These are phyloP conservation scores for Rubia peregrina DNA, from an alignment of 305 asterid species.

Conservation along the genomic window DNA sequence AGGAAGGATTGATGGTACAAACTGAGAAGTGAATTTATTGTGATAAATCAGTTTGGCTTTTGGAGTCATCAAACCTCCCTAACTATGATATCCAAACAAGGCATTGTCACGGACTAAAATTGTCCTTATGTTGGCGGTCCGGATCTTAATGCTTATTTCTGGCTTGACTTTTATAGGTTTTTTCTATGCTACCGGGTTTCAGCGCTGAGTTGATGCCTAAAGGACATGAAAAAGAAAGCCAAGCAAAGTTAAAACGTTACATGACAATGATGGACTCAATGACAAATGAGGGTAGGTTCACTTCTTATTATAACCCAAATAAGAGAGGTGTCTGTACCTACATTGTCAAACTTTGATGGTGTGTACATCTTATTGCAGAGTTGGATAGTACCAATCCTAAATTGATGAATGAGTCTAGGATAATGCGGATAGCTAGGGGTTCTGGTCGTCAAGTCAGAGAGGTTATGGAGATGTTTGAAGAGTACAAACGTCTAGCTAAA, in stretches of 20 bases:
- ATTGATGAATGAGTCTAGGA: conserved; percentile 75
- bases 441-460: conserved; percentile 70
- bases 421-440: conserved; percentile 86
- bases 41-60: background rate
- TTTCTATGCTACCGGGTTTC: conserved; percentile 94
- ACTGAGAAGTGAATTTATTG: background rate
- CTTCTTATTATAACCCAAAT: background rate
- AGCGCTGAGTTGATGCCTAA: conserved; percentile 92
- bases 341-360: conserved; percentile 1
- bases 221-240: conserved; percentile 93
- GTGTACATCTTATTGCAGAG: conserved; percentile 38
- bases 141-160: conserved; percentile 3
- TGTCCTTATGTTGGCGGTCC: background rate
- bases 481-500: conserved; percentile 70
- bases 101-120: background rate
- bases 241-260: conserved; percentile 80
- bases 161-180: conserved; percentile 44
- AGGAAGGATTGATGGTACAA: background rate
- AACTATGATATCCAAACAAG: background rate
- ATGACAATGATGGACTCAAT: conserved; percentile 99
- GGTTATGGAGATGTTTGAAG: conserved; percentile 91
- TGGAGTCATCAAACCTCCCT: conserved; percentile 1
- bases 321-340: background rate
- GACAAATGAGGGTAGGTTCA: conserved; percentile 78
- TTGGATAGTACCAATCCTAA: conserved; percentile 89